Base-by-base conservation (phyloP, 2,329 filamentous ascomycete species). In the Penicillium sumatraense region DNA sequence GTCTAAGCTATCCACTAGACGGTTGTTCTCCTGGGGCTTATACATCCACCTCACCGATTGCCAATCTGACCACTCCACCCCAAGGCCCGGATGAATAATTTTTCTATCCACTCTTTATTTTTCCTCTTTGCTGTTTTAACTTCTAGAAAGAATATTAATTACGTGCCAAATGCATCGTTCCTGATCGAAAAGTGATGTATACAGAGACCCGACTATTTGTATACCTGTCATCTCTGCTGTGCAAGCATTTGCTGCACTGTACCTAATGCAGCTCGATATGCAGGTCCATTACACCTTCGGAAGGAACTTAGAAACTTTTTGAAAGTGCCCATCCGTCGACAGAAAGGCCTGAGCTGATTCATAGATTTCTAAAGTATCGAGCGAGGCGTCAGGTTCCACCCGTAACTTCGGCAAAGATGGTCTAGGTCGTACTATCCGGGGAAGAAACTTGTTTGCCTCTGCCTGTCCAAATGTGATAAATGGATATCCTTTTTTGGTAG, bases 281-380 rank as follows among this genome's bases (percentile, higher is more conserved):
- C 21, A 3, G 11, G 44, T 51, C 49, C 21, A 48, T 35, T 24
- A 48, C 44, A 26, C 47, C 41, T 21, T 52, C 54, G 54, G 49
- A 59, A 56, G 49, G 53, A 59, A 59, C 52, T 38, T 50, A 36
- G 14, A 35, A 35, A 23, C 9, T 7, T 27, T 27, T 49, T 52
- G 21, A 24, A 53, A 52, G 50, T 51, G 45, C 31, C 14, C 42
- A 40, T 29, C 42, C 26, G 40, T 49, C 24, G 31, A 40, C 35
- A 52, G 47, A 47, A 1, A 21, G 9, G 11, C 10, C 8, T 41
- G 21, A 13, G 9, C n/a, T 26, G 16, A 38, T 33, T 42, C 38
- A 49, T 41, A n/a, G 38, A 24, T 31, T 29, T 16, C 27, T 49
- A 29, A 20, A 18, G 5, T 21, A 3, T 29, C 10, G 14, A 38